These are phyloP conservation scores for Verticillium nonalfalfae DNA, from an alignment of 2,329 filamentous ascomycete genomes.

Conservation along the genomic window DNA sequence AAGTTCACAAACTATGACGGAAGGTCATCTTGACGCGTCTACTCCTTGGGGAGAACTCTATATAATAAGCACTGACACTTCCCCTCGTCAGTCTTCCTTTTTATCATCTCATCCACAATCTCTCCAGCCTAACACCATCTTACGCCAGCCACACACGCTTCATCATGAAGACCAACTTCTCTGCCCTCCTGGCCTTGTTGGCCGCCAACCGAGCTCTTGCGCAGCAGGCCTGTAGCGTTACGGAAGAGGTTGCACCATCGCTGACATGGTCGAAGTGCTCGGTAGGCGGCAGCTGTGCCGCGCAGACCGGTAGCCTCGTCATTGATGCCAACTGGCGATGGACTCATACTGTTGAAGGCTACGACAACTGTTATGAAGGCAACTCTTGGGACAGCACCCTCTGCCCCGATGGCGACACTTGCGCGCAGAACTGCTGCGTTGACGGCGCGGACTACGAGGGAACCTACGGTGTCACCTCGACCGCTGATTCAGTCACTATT, in stretches of 20 bases:
- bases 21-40: no score
- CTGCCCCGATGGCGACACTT: constrained; percentile 33
- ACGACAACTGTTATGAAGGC: constrained; percentile 51
- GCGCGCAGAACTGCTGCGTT: constrained; percentile 43
- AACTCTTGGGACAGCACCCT: constrained; percentile 38
- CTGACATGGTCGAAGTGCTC: constrained; percentile 49
- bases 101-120: not conserved
- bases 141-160: not conserved
- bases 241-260: constrained; percentile 43
- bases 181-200: constrained; percentile 29
- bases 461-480: constrained; percentile 49
- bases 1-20: not conserved
- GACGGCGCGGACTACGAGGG: constrained; percentile 45
- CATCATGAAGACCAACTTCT: constrained; percentile 16
- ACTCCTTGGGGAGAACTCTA: not conserved
- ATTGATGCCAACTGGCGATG: constrained; percentile 59
- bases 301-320: constrained; percentile 41
- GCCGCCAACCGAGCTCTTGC: constrained; percentile 25
- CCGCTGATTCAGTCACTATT: constrained; percentile 43
- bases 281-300: constrained; percentile 40
- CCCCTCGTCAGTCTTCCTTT: not conserved
- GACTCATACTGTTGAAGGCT: constrained; percentile 39
- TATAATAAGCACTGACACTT: not conserved
- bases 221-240: constrained; percentile 44
- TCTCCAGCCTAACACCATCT: not conserved